Evolutionary conservation across 2,329 filamentous ascomycete genomes (phyloP), one percentile per base, ranked within the genome.

Genomic region (Diaporthe sp.): DNA sequence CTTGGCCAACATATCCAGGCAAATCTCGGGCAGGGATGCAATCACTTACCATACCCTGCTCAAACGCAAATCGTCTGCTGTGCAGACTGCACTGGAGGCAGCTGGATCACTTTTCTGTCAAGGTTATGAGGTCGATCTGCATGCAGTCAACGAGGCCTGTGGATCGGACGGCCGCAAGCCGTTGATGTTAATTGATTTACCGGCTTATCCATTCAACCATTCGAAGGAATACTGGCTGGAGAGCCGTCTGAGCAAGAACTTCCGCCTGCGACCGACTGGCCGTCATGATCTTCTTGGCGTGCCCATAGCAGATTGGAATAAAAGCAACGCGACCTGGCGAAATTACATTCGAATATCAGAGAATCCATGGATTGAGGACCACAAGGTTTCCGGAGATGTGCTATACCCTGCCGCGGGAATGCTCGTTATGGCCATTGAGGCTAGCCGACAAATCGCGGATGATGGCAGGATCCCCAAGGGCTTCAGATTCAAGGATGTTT

Each of bases 201-300:
- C 84, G 1, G 81, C 83, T 4, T 88, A 88, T 70, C 82, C 84
- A 1, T 88, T 85, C 83, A 83, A 86, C 56, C 82, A 86, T 75
- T 80, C 83, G 3, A 83, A 81, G 37, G 81, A 81, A 72, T 87
- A 86, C 78, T 88, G 86, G 86, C 81, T 83, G 59, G 86, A 88
- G 77, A 82, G 82, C 15, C 82, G 84, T 25, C 78, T 81, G 71
- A 84, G 83, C 12, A 81, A 81, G 70, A 84, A 35, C 17, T 74
- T 58, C 39, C 73, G 71, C 19, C 58, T 51, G n/a, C 55, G 73
- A 9, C n/a, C 56, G 6, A 59, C 35, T 10, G 53, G 44, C 4
- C 74, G 74, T 12, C 74, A 71, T 15, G 71, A 70, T n/a, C 74
- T 73, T 7, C 66, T 73, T 1, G 70, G 70, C 35, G 61, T 55